A percentile compares a stretch with the other conserved stretches of the same genome.
Evolutionary conservation across 1,139 yeast genomes (phyloP).

Genomic region (Insectozyma bohioensis): DNA sequence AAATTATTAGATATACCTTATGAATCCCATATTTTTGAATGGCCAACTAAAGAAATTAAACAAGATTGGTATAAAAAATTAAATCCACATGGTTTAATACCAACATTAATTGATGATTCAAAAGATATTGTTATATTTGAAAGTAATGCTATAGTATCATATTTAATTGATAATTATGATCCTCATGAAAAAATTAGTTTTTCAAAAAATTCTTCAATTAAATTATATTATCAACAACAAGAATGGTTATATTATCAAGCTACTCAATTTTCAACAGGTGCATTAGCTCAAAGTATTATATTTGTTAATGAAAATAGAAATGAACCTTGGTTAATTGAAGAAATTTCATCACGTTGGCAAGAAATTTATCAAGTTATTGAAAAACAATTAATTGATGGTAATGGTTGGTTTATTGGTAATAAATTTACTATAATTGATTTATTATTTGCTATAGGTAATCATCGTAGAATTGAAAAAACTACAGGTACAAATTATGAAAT

Average conservation of each 20-base stretch:
- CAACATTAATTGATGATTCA: conserved; percentile 14
- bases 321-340: conserved; percentile 1
- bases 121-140: conserved; percentile 8
- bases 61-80: conserved; percentile 13
- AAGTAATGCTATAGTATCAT: conserved; percentile 13
- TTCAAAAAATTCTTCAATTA: conserved; percentile 2
- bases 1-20: conserved; percentile 15
- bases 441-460: conserved; percentile 9
- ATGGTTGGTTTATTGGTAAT: conserved; percentile 13
- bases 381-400: conserved; percentile 1
- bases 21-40: conserved; percentile 12
- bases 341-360: conserved; percentile 1
- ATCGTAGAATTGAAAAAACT: conserved; percentile 10
- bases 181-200: conserved; percentile 9
- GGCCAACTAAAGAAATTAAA: conserved; percentile 16
- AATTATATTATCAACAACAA: conserved; percentile 11
- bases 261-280: conserved; percentile 9
- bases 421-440: conserved; percentile 14
- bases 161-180: conserved; percentile 13
- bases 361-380: conserved; percentile 9
- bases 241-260: conserved; percentile 14
- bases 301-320: not conserved
- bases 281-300: conserved; percentile 3
- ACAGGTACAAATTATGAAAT: conserved; percentile 6
- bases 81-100: conserved; percentile 15